Conservation (phyloP, 148 eudicot species). For the Simmondsia chinensis region DNA sequence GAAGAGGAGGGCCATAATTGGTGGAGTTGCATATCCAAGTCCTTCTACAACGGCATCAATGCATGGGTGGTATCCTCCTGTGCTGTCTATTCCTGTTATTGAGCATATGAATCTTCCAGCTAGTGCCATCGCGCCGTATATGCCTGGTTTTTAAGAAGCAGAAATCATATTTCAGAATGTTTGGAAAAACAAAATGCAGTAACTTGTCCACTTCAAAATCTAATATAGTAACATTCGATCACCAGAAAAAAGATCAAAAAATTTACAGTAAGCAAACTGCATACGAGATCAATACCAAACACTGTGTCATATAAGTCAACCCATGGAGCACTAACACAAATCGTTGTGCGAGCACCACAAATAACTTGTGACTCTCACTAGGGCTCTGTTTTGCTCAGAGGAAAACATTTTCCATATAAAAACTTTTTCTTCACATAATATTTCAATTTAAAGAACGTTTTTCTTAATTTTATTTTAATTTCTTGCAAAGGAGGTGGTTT, state of each 20-base stretch:
- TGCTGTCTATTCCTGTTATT: slow-evolving; percentile 55
- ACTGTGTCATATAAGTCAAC: no score
- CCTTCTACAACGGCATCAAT: slow-evolving; percentile 80
- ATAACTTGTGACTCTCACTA: no score
- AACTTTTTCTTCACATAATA: no score
- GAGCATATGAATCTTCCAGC: slow-evolving; percentile 90
- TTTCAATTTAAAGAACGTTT: no score
- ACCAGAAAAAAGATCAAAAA: neutral
- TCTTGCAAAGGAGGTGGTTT: no score
- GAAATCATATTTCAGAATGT: neutral
- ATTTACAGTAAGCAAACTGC: no score
- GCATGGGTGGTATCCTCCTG: slow-evolving; percentile 64
- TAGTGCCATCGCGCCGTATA: slow-evolving; percentile 92
- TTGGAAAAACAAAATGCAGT: neutral
- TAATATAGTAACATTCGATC: neutral
- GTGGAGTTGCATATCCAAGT: slow-evolving; percentile 94
- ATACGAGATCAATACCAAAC: no score
- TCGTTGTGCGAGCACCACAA: no score
- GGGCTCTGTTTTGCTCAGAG: no score
- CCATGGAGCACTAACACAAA: no score
- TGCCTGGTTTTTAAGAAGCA: slow-evolving; percentile 37
- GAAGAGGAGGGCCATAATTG: slow-evolving; percentile 96
- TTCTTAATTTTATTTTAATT: no score
- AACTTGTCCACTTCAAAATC: no score
- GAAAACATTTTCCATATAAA: neutral